Conservation (phyloP, 1,284 basidiomycete species). For the Ustilago xerochloae region DNA sequence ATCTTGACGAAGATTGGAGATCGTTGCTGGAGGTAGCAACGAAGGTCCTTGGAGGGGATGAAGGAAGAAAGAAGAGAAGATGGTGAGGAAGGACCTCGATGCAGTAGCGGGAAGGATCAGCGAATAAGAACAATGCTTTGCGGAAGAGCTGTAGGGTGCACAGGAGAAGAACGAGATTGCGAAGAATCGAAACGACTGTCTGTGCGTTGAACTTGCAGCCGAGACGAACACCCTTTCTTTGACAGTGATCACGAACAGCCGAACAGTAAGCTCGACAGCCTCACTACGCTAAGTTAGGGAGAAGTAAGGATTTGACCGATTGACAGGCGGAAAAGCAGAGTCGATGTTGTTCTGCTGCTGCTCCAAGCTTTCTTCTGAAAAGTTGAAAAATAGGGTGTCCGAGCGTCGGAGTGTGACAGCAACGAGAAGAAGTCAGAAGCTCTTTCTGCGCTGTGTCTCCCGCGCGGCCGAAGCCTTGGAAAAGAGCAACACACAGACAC, state of each 20-base stretch:
- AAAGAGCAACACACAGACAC: constrained; percentile 2
- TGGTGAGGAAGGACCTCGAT: neutral
- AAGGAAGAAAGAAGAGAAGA: neutral
- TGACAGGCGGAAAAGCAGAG: neutral
- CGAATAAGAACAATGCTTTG: neutral
- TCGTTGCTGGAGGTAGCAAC: constrained; percentile 13
- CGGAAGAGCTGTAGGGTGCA: neutral
- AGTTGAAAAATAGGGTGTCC: neutral
- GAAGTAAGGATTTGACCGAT: neutral
- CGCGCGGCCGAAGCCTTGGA: constrained; percentile 3
- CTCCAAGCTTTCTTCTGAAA: neutral
- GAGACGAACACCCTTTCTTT: neutral
- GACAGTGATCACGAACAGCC: constrained; percentile 11
- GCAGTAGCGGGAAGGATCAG: neutral
- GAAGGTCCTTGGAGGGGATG: constrained; percentile 9
- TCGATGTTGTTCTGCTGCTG: neutral
- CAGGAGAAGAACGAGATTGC: neutral
- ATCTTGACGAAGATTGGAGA: constrained; percentile 66
- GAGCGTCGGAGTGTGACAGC: neutral
- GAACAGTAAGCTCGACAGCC: too few relatives aligned
- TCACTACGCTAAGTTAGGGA: neutral
- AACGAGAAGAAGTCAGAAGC: constrained; percentile 6
- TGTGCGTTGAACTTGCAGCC: constrained; percentile 6
- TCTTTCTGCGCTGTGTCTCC: neutral
- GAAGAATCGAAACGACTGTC: neutral